Evolutionary conservation across 495 filamentous ascomycete genomes (phyloP), one percentile per base, ranked within the genome.

Genomic region (Lineolata rhizophorae): DNA sequence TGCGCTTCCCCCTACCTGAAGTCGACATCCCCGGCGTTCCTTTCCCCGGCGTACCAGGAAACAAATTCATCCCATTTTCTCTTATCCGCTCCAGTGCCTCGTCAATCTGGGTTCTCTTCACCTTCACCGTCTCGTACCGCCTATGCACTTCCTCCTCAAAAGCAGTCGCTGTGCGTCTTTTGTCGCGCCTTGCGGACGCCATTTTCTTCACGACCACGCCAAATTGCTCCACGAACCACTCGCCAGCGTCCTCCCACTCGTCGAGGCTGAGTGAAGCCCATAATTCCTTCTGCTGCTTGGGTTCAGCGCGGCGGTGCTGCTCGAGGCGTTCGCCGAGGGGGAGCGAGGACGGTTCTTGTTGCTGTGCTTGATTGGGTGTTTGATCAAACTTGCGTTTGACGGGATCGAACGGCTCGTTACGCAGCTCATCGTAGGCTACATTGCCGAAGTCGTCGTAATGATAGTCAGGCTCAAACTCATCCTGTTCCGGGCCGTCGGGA

Each of bases 191-290:
- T 18, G 70, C 57, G 0, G 66, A 56, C 36, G 65, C 76, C 44
- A 84, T 62, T 40, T 67, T 61, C 12, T 54, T 46, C 38, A 83
- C 56, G 12, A 83, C 48, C 5, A 61, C 56, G 4, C 56, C 55
- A 42, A 87, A 84, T 37, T 62, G 64, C 2, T 69, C 66, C 10
- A 85, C 53, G 25, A 93, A 67, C 58, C 76, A 71, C 38, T 93
- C 79, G 5, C 82, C 82, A 10, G 72, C 67, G 29, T 74, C 61
- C 46, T 93, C 82, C 75, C 82, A 87, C 46, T 85, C 73, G 17
- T 64, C 55, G 15, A 78, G 60, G 2, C 64, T 45, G 44, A 91
- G 55, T 3, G 60, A 61, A 6, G 60, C 52, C 39, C 83, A 70
- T 48, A 81, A 78, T 1, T 56, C 49, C 29, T 6, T 16, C n/a